Base-by-base conservation (phyloP, 2,329 filamentous ascomycete species). In the Nannizziopsis arthrosporioides region DNA sequence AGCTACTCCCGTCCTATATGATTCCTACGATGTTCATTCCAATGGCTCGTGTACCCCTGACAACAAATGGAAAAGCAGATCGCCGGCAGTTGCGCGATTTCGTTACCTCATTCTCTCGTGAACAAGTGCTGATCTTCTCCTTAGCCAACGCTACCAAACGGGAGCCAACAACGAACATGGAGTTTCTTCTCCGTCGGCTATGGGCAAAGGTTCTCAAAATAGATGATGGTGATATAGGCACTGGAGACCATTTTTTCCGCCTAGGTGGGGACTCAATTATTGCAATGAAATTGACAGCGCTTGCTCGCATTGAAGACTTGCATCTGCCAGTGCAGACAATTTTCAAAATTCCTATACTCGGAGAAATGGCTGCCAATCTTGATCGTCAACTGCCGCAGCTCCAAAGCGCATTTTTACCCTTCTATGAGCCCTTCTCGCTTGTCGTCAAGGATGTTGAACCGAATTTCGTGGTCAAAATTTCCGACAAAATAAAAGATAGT, bases 191-290 rank as follows among this genome's bases (percentile, higher is more conserved):
- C 8, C 44, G 40, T 14, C n/a, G 15, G 3, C 17, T 39, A 15
- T 34, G 30, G 22, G 36, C 64, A 40, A 14, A 11, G 51, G 27
- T 42, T 9, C 27, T 42, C 7, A 27, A 27, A 6, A 2, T 42
- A 18, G 11, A 35, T 11, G 7, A 19, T 9, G 7, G 39, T 27
- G 22, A 19, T 18, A 31, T 46, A 27, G 44, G 44, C 6, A 22
- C 14, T 22, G 19, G 30, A 10, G 30, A 46, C 44, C 19, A 46
- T n/a, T 50, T 50, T 22, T 50, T 50, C 31, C 42, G 39, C 19
- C 38, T 46, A 14, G 64, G 64, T 18, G 65, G 65, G 3, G 65
- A 68, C 50, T 67, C 65, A 40, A 66, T 68, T 27, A 62, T 61
- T 35, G 65, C 63, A 40, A 68, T 68, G 63, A 48, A 37, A 37